These are phyloP conservation scores for Debaryomyces psychrophilus DNA, from an alignment of 1,139 yeast genomes.

Conservation along the genomic window DNA sequence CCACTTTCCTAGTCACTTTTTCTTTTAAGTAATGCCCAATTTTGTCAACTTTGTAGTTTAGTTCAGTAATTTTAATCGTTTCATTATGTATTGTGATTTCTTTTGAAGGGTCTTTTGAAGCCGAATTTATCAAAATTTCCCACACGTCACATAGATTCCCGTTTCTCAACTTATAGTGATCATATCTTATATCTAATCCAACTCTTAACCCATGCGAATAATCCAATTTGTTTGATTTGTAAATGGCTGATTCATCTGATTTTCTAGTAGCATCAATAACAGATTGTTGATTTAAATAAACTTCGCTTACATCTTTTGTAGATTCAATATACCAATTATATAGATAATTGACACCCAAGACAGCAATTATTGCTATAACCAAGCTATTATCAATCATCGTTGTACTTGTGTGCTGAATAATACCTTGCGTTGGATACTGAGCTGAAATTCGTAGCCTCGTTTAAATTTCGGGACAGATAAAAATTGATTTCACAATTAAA, in stretches of 20 bases:
- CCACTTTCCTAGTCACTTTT: constrained; percentile 20
- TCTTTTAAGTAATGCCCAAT: constrained; percentile 21
- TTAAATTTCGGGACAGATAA: constrained; percentile 1
- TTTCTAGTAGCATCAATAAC: constrained; percentile 58
- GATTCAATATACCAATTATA: constrained; percentile 29
- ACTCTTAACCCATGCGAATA: constrained; percentile 63
- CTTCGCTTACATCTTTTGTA: constrained; percentile 54
- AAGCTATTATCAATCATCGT: constrained; percentile 14
- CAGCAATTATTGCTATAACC: constrained; percentile 23
- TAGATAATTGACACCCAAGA: constrained; percentile 24
- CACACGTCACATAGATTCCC: constrained; percentile 73
- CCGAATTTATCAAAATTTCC: constrained; percentile 38
- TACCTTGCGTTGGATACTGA: not conserved
- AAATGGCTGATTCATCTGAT: constrained; percentile 61
- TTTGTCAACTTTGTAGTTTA: constrained; percentile 30
- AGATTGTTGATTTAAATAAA: constrained; percentile 64
- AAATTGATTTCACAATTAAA: constrained; percentile 1
- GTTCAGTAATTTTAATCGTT: constrained; percentile 19
- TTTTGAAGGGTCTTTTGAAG: constrained; percentile 18
- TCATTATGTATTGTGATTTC: constrained; percentile 22
- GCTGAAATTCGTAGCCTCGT: constrained; percentile 3
- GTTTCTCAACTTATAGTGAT: constrained; percentile 64
- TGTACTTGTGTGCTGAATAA: not conserved
- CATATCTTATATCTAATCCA: constrained; percentile 63
- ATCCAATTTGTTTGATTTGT: constrained; percentile 66